Evolutionary conservation across 192 early-diverging fungal species (phyloP).

Genomic region (Allomyces macrogynus): DNA sequence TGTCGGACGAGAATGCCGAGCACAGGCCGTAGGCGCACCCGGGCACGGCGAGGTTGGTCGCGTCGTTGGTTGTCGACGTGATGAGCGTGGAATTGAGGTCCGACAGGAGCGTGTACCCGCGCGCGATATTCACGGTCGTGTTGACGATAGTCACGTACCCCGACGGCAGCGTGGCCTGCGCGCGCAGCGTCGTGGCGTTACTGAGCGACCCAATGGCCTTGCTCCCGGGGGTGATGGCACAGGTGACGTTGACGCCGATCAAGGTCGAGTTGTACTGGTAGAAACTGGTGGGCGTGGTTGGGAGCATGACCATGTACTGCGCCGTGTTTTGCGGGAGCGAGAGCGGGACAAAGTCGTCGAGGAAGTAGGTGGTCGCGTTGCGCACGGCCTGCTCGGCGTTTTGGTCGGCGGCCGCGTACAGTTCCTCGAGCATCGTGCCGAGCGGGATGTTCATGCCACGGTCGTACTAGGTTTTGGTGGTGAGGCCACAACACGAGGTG

Average conservation of each 20-base stretch:
- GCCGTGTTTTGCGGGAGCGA: not conserved
- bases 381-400: not conserved
- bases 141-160: not conserved
- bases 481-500: no score
- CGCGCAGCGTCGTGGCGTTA: not conserved
- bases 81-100: not conserved
- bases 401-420: not conserved
- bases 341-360: not conserved
- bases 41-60: not conserved
- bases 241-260: not conserved
- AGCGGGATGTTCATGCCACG: not conserved
- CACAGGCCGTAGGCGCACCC: not conserved
- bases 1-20: not conserved
- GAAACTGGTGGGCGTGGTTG: not conserved
- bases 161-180: not conserved
- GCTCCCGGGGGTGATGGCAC: not conserved
- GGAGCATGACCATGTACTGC: not conserved
- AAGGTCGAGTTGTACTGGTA: not conserved
- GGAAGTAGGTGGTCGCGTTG: not conserved
- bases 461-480: not conserved
- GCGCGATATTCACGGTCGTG: not conserved
- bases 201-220: not conserved
- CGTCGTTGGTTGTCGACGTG: not conserved
- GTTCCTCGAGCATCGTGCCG: not conserved
- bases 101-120: not conserved